These are phyloP conservation scores for Austroboletus novae-zelandiae DNA, from an alignment of 1,284 basidiomycete species.

Conservation along the genomic window DNA sequence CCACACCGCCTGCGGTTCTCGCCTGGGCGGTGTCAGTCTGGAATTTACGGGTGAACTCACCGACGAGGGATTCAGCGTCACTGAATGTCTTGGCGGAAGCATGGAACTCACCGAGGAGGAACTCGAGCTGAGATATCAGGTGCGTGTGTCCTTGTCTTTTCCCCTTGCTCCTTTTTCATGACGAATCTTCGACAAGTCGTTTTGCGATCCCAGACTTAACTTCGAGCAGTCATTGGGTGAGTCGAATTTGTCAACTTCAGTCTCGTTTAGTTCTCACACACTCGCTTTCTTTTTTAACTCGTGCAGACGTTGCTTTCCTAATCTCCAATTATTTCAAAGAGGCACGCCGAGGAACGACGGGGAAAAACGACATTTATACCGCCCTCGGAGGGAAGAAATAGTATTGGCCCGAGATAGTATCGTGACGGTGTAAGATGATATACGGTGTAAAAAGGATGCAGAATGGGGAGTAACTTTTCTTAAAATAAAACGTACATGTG, in stretches of 20 bases:
- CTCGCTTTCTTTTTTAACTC: not conserved
- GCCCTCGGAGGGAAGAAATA: slow-evolving; percentile 30
- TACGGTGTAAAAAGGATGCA: too few relatives aligned
- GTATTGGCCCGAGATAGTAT: not conserved
- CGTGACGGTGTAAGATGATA: too few relatives aligned
- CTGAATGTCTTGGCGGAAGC: slow-evolving; percentile 79
- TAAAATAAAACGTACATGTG: too few relatives aligned
- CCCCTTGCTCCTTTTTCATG: not conserved
- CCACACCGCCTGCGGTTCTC: slow-evolving; percentile 68
- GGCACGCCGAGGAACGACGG: slow-evolving; percentile 41
- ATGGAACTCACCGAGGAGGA: slow-evolving; percentile 78
- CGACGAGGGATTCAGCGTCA: slow-evolving; percentile 90
- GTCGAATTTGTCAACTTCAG: slow-evolving; percentile 21
- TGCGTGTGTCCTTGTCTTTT: slow-evolving; percentile 27
- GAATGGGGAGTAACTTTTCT: too few relatives aligned
- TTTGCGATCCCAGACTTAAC: slow-evolving; percentile 80
- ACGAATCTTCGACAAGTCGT: slow-evolving; percentile 46
- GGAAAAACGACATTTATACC: slow-evolving; percentile 28
- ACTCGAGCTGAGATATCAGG: slow-evolving; percentile 73
- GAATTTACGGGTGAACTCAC: slow-evolving; percentile 97
- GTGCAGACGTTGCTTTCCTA: slow-evolving; percentile 72
- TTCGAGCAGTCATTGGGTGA: slow-evolving; percentile 80
- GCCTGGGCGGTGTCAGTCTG: slow-evolving; percentile 92
- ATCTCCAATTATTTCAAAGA: slow-evolving; percentile 78
- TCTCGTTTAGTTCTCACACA: not conserved